phyloP scores from a whole-genome alignment of 2,329 filamentous ascomycete species.

The Colletotrichum sp. region DNA sequence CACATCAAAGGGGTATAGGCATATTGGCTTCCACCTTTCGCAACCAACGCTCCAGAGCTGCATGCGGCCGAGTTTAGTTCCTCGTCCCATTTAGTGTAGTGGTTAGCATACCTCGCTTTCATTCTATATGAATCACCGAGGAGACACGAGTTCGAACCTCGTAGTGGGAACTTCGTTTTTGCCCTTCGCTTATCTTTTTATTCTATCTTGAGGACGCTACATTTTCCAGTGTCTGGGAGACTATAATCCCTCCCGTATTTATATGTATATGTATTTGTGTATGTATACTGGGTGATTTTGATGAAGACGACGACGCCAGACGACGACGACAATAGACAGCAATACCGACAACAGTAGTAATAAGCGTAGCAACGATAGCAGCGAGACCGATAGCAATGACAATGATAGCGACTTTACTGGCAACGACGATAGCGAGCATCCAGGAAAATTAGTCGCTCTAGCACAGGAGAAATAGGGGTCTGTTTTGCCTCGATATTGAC shows the following conservation, averaged over 20 bases:
- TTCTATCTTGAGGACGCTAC: too few relatives aligned
- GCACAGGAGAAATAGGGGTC: not conserved
- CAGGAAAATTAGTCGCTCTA: not conserved
- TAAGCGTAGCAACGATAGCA: not conserved
- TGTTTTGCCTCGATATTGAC: not conserved
- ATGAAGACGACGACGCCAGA: too few relatives aligned
- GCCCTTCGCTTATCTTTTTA: accelerated
- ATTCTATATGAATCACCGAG: not conserved
- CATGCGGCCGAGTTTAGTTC: not conserved
- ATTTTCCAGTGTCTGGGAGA: too few relatives aligned
- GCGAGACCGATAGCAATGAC: not conserved
- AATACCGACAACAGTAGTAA: too few relatives aligned
- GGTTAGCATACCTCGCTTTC: constrained; percentile 22
- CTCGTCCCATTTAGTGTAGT: constrained; percentile 15
- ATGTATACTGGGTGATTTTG: too few relatives aligned
- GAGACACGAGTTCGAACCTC: constrained; percentile 18
- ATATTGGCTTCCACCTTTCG: not conserved
- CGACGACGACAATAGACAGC: not conserved
- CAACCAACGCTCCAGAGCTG: not conserved
- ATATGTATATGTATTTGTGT: too few relatives aligned
- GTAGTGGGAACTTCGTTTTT: not conserved
- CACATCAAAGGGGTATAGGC: not conserved
- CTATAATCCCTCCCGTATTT: too few relatives aligned
- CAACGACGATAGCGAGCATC: accelerated
- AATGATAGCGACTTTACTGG: accelerated